A percentile compares a stretch with the other conserved stretches of the same genome.
phyloP scores from a whole-genome alignment of 2,329 filamentous ascomycete genomes.

The Claviceps digitariae region DNA sequence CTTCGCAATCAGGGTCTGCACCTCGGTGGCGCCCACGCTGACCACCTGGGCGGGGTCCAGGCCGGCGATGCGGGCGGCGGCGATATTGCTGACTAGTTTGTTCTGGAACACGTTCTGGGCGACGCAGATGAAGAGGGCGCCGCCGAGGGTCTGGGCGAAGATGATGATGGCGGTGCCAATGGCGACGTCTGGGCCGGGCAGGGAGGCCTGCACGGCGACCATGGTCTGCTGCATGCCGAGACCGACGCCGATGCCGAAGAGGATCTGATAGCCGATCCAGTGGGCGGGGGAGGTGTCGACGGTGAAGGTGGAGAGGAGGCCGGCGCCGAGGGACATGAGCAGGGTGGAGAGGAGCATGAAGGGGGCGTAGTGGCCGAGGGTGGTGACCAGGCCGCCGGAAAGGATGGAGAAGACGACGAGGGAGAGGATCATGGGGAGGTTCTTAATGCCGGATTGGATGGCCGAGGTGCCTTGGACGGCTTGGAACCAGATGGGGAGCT shows the following conservation, averaged over 20 bases:
- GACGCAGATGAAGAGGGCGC: constrained; percentile 36
- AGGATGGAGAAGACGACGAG: constrained; percentile 14
- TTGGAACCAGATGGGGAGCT: constrained; percentile 30
- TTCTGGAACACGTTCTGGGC: constrained; percentile 38
- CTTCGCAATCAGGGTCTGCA: constrained; percentile 2
- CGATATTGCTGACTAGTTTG: constrained; percentile 17
- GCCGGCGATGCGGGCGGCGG: constrained; percentile 2
- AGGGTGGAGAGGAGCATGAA: constrained; percentile 23
- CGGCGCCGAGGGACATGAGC: constrained; percentile 22
- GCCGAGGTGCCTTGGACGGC: constrained; percentile 24
- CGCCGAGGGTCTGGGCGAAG: constrained; percentile 30
- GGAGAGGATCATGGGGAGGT: constrained; percentile 17
- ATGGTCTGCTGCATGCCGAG: constrained; percentile 29
- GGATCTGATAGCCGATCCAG: constrained; percentile 22
- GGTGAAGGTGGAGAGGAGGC: constrained; percentile 26
- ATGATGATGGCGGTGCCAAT: constrained; percentile 32
- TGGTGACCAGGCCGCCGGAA: constrained; percentile 14
- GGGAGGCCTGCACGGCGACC: constrained; percentile 31
- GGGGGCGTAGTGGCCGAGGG: constrained; percentile 28
- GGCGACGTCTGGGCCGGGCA: constrained; percentile 28
- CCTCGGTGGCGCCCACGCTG: constrained; percentile 4
- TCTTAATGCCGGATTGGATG: constrained; percentile 16
- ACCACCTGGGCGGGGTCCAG: not conserved
- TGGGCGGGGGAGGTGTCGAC: constrained; percentile 9
- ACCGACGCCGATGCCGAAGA: constrained; percentile 30